A percentile compares a stretch with the other conserved stretches of the same genome.
phyloP scores from a whole-genome alignment of 2,329 filamentous ascomycete genomes.

The Hortaea sp. region DNA sequence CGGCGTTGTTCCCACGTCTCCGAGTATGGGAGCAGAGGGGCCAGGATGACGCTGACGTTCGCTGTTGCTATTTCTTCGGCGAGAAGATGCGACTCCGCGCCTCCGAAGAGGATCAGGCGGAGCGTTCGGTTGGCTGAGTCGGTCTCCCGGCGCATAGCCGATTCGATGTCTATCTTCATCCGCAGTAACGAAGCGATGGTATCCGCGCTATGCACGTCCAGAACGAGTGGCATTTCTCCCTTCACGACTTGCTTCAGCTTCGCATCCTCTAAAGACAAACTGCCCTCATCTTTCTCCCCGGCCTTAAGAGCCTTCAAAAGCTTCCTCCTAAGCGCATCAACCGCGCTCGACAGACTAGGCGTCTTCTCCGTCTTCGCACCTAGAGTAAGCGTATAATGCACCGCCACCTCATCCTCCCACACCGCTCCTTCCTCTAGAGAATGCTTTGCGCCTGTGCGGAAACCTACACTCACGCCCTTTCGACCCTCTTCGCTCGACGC shows the following conservation, averaged over 20 bases:
- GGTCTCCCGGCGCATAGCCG: constrained; percentile 12
- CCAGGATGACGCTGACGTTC: constrained; percentile 49
- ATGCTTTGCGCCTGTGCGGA: constrained; percentile 26
- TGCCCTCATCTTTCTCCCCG: constrained; percentile 31
- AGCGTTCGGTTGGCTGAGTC: neutral
- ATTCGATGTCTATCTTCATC: constrained; percentile 49
- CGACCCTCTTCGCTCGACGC: constrained; percentile 19
- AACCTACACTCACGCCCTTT: constrained; percentile 29
- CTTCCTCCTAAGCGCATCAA: constrained; percentile 44
- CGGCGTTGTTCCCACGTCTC: constrained; percentile 52
- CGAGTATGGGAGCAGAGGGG: constrained; percentile 48
- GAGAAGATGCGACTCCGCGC: constrained; percentile 52
- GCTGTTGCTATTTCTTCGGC: constrained; percentile 49
- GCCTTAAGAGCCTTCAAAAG: constrained; percentile 42
- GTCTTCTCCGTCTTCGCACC: constrained; percentile 36
- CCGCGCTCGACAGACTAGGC: constrained; percentile 44
- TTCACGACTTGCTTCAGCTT: constrained; percentile 36
- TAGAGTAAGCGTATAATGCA: constrained; percentile 43
- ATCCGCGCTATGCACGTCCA: constrained; percentile 55
- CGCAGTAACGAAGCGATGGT: constrained; percentile 50
- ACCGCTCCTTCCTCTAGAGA: constrained; percentile 24
- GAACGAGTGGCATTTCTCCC: constrained; percentile 45
- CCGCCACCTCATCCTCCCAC: constrained; percentile 29
- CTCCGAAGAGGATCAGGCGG: constrained; percentile 51
- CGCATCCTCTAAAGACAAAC: constrained; percentile 38